Percentiles rank a stretch among this genome's conserved stretches.
Evolutionary conservation across 352 stramenopile genomes (phyloP).

Genomic region (Phytophthora hibernalis): DNA sequence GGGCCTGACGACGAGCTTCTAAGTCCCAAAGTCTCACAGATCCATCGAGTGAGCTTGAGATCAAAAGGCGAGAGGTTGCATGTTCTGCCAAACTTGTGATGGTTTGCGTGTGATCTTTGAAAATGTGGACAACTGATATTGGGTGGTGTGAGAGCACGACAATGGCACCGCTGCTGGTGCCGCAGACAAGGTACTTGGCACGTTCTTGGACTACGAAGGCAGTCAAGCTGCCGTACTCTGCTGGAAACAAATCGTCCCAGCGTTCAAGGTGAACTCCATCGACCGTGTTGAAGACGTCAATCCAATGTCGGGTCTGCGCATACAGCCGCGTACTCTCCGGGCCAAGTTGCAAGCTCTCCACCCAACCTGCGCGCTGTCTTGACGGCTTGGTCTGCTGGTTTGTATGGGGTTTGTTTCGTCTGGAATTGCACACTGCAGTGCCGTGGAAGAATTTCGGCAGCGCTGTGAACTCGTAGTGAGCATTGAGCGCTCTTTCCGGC

Average conservation of each 20-base stretch:
- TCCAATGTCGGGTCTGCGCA: conserved; percentile 51
- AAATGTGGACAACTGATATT: conserved; percentile 62
- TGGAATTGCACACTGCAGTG: conserved; percentile 4
- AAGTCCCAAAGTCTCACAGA: conserved; percentile 75
- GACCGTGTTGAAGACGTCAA: conserved; percentile 61
- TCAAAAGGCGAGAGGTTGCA: conserved; percentile 53
- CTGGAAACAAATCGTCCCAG: conserved; percentile 57
- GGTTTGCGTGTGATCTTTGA: conserved; percentile 72
- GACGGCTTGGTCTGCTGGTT: conserved; percentile 24
- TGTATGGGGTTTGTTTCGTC: conserved; percentile 17
- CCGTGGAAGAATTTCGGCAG: conserved; percentile 56
- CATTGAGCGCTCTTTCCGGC: conserved; percentile 53
- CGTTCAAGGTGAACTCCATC: conserved; percentile 62
- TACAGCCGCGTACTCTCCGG: conserved; percentile 51
- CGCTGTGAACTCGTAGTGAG: conserved; percentile 64
- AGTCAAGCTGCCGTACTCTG: conserved; percentile 64
- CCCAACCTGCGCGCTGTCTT: conserved; percentile 40
- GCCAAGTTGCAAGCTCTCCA: conserved; percentile 61
- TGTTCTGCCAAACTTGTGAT: conserved; percentile 67
- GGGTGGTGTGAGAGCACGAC: conserved; percentile 66
- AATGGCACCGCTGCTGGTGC: conserved; percentile 63
- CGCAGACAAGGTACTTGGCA: conserved; percentile 71
- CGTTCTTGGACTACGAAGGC: conserved; percentile 73
- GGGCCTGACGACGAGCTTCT: conserved; percentile 64
- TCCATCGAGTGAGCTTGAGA: conserved; percentile 78